Percentiles rank a stretch among this genome's conserved stretches.
phyloP scores from a whole-genome alignment of 1,284 basidiomycete species.

The Austroboletus novae-zelandiae region DNA sequence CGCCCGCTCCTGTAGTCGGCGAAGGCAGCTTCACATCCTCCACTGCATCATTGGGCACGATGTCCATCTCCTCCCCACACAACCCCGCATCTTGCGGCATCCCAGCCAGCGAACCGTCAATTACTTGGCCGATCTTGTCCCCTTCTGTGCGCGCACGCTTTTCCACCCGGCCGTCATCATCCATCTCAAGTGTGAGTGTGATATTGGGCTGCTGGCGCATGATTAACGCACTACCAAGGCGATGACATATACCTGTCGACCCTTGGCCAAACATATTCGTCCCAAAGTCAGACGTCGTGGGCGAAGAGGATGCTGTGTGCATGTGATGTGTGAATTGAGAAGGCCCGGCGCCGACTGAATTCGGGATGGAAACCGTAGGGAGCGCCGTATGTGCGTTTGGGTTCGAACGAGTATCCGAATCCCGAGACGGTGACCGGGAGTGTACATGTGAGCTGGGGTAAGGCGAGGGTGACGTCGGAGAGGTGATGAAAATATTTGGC shows the following conservation, averaged over 20 bases:
- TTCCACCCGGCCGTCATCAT: slow-evolving; percentile 30
- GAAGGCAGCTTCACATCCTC: slow-evolving; percentile 23
- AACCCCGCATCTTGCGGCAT: slow-evolving; percentile 8
- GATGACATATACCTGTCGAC: slow-evolving; percentile 9
- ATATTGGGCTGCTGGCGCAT: slow-evolving; percentile 25
- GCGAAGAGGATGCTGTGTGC: slow-evolving; percentile 59
- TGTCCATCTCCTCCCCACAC: slow-evolving; percentile 34
- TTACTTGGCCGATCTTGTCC: slow-evolving; percentile 7
- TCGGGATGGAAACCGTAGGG: slow-evolving; percentile 15
- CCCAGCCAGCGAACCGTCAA: background rate
- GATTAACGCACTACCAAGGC: slow-evolving; percentile 5
- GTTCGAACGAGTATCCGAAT: slow-evolving; percentile 13
- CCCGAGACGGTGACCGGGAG: slow-evolving; percentile 35
- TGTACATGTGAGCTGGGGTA: slow-evolving; percentile 30
- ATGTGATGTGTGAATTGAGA: slow-evolving; percentile 34
- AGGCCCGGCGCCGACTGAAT: background rate
- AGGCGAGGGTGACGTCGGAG: slow-evolving; percentile 47
- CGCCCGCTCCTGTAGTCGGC: slow-evolving; percentile 4
- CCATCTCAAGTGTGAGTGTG: slow-evolving; percentile 25
- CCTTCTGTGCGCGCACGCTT: slow-evolving; percentile 46
- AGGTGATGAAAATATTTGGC: slow-evolving; percentile 72
- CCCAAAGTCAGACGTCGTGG: slow-evolving; percentile 63
- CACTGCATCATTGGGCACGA: slow-evolving; percentile 12
- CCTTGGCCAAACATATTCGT: slow-evolving; percentile 8
- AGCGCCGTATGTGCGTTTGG: slow-evolving; percentile 7